Evolutionary conservation across 2,329 filamentous ascomycete species (phyloP).

Genomic region (Sodiomyces alkalinus): DNA sequence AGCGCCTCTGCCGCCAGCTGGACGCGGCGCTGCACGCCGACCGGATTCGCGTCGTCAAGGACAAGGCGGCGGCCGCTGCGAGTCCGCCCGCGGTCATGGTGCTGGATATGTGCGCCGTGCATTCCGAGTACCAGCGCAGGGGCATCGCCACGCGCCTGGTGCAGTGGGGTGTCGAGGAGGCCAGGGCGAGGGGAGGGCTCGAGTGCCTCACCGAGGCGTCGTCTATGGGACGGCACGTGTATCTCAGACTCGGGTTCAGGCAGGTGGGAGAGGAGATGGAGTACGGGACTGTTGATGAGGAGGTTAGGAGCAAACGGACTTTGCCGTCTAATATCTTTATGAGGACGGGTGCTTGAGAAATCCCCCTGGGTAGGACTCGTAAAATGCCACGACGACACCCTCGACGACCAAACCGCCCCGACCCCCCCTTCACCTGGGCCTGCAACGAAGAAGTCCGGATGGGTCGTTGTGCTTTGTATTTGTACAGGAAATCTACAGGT

Average conservation of each 20-base stretch:
- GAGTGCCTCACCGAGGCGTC: constrained; percentile 31
- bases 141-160: constrained; percentile 29
- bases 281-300: constrained; percentile 26
- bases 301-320: constrained; percentile 19
- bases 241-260: constrained; percentile 28
- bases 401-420: constrained; percentile 3
- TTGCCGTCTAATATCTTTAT: constrained; percentile 34
- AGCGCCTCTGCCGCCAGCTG: constrained; percentile 29
- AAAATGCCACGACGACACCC: constrained; percentile 5
- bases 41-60: constrained; percentile 24
- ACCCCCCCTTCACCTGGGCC: neutral
- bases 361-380: constrained; percentile 6
- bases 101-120: constrained; percentile 34
- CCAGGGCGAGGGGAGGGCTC: constrained; percentile 20
- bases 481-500: too few species aligned
- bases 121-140: constrained; percentile 35
- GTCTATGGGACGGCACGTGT: constrained; percentile 29
- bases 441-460: too few species aligned
- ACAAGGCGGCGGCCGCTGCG: constrained; percentile 22
- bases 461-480: too few species aligned
- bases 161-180: constrained; percentile 30
- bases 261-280: constrained; percentile 24
- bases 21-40: constrained; percentile 26
- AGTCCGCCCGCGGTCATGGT: constrained; percentile 29
- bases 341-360: constrained; percentile 18